Conservation (phyloP, 768 basidiomycete species). For the Dictyophora rubrovolvata region DNA sequence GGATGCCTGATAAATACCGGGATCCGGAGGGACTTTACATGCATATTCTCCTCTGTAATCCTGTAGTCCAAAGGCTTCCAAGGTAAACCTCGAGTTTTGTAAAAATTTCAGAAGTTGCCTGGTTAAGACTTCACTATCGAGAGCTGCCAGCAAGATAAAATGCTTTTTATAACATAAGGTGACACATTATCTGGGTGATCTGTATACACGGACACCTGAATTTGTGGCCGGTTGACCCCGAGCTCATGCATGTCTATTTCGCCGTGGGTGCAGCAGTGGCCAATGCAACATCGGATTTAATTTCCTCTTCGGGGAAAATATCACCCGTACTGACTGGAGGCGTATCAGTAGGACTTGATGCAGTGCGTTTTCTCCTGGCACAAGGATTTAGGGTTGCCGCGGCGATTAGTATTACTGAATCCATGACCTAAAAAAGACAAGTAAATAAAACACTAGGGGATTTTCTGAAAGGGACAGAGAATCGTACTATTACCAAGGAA, state of each 20-base stretch:
- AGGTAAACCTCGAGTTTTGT: too few species aligned
- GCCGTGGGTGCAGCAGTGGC: neutral
- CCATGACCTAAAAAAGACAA: slow-evolving; percentile 38
- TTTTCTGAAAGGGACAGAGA: neutral
- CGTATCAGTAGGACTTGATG: neutral
- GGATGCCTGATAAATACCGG: too few species aligned
- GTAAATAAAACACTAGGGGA: neutral
- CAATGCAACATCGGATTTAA: neutral
- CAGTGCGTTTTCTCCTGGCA: neutral
- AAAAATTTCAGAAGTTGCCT: too few species aligned
- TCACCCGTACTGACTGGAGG: neutral
- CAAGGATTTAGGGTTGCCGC: slow-evolving; percentile 57
- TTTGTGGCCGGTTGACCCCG: too few species aligned
- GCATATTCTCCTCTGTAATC: too few species aligned
- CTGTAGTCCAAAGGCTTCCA: too few species aligned
- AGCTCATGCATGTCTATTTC: neutral
- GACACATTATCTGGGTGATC: too few species aligned
- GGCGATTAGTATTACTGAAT: slow-evolving; percentile 48
- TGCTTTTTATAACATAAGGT: too few species aligned
- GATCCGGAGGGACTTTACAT: too few species aligned
- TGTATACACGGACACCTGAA: too few species aligned
- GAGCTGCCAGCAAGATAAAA: too few species aligned
- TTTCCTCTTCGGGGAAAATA: neutral
- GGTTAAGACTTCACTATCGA: too few species aligned
- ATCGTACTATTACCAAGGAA: slow-evolving; percentile 47